phyloP scores from a whole-genome alignment of 306 rosid genomes.

The Rosa chinensis region DNA sequence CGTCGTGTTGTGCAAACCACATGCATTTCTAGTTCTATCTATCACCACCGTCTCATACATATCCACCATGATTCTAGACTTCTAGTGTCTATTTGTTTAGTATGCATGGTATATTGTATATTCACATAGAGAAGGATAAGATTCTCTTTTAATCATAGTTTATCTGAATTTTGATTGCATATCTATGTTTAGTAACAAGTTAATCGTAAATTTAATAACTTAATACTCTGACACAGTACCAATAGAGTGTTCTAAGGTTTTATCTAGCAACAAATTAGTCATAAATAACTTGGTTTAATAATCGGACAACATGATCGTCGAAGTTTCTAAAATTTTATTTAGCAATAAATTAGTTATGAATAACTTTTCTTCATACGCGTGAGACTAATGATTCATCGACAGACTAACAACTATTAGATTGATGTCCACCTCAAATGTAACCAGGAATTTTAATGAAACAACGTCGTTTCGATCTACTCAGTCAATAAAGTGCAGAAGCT shows the following conservation, averaged over 20 bases:
- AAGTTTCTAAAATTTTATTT: too few relatives aligned
- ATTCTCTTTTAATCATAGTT: not conserved
- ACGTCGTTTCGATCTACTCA: not conserved
- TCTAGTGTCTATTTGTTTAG: not conserved
- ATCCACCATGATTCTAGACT: slow-evolving; percentile 4
- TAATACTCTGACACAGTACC: not conserved
- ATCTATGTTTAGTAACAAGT: too few relatives aligned
- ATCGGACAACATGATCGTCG: too few relatives aligned
- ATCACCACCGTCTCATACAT: not conserved
- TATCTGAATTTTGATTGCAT: too few relatives aligned
- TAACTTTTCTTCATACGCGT: not conserved
- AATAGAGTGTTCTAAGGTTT: too few relatives aligned
- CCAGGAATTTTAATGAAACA: not conserved
- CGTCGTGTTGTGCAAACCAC: not conserved
- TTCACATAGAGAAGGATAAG: not conserved
- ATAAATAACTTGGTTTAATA: too few relatives aligned
- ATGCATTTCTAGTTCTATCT: not conserved
- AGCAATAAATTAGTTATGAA: too few relatives aligned
- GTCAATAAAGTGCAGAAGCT: not conserved
- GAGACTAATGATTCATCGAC: not conserved
- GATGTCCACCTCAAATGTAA: not conserved
- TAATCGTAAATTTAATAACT: too few relatives aligned
- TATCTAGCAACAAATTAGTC: not conserved
- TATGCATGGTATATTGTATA: not conserved
- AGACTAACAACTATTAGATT: not conserved